Base-by-base conservation (phyloP, 2,329 filamentous ascomycete species). In the Fusarium compactum region DNA sequence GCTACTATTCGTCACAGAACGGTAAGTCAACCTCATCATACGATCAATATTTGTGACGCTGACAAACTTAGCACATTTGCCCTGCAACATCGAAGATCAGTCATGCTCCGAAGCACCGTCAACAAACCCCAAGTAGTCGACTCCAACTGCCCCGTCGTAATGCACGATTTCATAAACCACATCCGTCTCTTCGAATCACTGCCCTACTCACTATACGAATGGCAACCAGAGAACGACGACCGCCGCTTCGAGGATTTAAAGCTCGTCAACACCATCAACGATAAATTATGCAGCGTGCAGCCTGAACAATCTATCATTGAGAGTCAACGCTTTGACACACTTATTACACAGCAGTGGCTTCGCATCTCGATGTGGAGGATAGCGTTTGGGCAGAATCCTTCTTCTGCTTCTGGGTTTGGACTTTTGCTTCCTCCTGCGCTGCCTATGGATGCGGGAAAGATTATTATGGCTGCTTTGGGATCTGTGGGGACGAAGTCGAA, bases 81-180 rank as follows among this genome's bases (percentile, higher is more conserved):
- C 2, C 64, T 79, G 0, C 77, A 79, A 34, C 74, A 75, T 38
- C 71, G 77, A 24, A 68, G 75, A 18, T 68, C 74, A 5, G 74
- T 79, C n/a, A 73, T 78, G 71, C 53, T 79, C 0, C 76, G 77
- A 38, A 74, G 68, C 22, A 73, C 69, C 6, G 72, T 79, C n/a
- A 58, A 74, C 18, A 79, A 79, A 24, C 77, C 77, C 1, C 75
- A 74, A 32, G 66, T 78, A 18, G 65, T 78, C 27, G 75, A 76
- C 38, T 78, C 77, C 1, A 74, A 78, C 20, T 76, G 74, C n/a
- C 77, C 77, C 0, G 67, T 74, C 1, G 75, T 79, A 7, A 79
- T 79, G 77, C 74, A 79, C 48, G 77, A 79, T 20, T 79, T 79
- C 22, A 70, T 79, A 38, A 79, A 79, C 11, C 77, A 79, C 16